A percentile compares a stretch with the other conserved stretches of the same genome.
These are phyloP conservation scores for Aeschynomene evenia DNA, from an alignment of 306 rosid species.

Conservation along the genomic window DNA sequence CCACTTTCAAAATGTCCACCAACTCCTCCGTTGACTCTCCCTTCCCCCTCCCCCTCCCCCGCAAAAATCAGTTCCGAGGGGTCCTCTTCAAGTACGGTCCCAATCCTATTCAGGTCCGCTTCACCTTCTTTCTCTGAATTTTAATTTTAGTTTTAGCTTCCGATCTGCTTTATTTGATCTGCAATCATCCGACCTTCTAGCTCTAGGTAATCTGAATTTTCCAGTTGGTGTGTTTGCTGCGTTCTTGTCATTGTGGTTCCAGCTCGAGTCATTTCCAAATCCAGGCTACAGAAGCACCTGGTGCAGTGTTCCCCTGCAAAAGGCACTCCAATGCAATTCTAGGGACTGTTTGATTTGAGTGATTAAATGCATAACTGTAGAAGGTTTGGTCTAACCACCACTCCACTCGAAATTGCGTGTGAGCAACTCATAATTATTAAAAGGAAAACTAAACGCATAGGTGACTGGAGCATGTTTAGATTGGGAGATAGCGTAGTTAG, in stretches of 20 bases:
- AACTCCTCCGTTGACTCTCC: constrained; percentile 41
- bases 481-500: not conserved
- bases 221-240: not conserved
- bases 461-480: not conserved
- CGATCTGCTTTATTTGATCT: constrained; percentile 15
- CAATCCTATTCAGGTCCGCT: constrained; percentile 79
- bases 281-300: not conserved
- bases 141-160: not conserved
- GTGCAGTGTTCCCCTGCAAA: not conserved
- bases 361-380: not conserved
- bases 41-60: constrained; percentile 59
- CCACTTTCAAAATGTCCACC: constrained; percentile 41
- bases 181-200: too few species aligned
- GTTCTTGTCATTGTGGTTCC: not conserved
- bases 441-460: not conserved
- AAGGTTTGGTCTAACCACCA: not conserved
- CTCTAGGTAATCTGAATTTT: constrained; percentile 24
- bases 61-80: constrained; percentile 84
- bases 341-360: not conserved
- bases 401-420: not conserved
- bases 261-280: not conserved
- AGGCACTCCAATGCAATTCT: not conserved
- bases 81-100: constrained; percentile 93
- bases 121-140: not conserved
- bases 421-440: not conserved